Evolutionary conservation across 73 alveolate genomes (phyloP), one percentile per base, ranked within the genome.

Genomic region (Symbiodinium natans): DNA sequence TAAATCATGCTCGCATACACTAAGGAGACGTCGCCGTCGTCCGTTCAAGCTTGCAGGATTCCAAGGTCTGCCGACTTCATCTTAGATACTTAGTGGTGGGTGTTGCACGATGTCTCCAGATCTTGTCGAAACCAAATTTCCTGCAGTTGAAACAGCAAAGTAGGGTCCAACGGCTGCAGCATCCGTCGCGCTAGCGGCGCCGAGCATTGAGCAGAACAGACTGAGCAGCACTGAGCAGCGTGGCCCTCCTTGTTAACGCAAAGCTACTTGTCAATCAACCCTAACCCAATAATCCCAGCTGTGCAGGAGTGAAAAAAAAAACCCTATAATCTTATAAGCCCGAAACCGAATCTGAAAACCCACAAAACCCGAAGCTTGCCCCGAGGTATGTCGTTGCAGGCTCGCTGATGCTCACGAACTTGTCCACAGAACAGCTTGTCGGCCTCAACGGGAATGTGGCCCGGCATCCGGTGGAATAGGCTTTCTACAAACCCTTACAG

Each of bases 371-470:
- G n/a, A n/a, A n/a, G n/a, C n/a, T n/a, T n/a, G n/a, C n/a, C n/a
- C n/a, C 56, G 21, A 80, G 88, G 88, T 90, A 90, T 23, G 96
- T 90, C 39, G 96, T 90, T 41, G 96, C 96, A 2, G 96, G 96
- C 40, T 90, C 96, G 17, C 25, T 90, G 88, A 90, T 90, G 96
- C 48, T 90, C 46, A 90, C 96, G 68, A 90, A 90, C 38, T 48
- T 90, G 34, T 90, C 96, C 80, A 90, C 96, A 1, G 96, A 90
- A 41, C 96, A 90, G 96, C 75, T 90, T 31, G 96, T 90, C 38
- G 96, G 96, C 31, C 96, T 90, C n/a, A 90, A 90, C 41, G 87
- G 96, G 48, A 41, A 48, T 3, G 96, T 31, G n/a, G 11, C 42
- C 87, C 19, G 87, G 41, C 59, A 13, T n/a, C n/a, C n/a, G n/a